Percentiles rank a stretch among this genome's conserved stretches.
These are phyloP conservation scores for Nicotiana paniculata DNA, from an alignment of 257 asterid genomes.

Conservation along the genomic window DNA sequence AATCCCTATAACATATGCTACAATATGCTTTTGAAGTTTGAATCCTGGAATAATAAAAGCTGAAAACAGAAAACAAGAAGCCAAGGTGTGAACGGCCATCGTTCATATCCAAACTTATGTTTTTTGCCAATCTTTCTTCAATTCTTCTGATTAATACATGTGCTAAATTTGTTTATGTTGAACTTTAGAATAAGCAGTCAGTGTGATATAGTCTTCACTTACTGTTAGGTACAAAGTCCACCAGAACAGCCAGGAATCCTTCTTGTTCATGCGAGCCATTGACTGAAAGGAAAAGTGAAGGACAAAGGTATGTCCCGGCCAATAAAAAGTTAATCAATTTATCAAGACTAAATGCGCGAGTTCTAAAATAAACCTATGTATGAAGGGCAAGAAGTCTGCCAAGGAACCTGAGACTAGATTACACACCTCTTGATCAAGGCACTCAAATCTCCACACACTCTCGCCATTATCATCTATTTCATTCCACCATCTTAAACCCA, in stretches of 20 bases:
- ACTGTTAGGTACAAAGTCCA: conserved; percentile 93
- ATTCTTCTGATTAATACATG: background rate
- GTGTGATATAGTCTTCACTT: conserved; percentile 22
- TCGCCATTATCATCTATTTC: conserved; percentile 84
- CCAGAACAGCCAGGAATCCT: conserved; percentile 99
- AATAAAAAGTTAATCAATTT: background rate
- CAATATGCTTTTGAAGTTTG: background rate
- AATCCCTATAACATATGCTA: background rate
- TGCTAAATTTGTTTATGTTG: background rate
- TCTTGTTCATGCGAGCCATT: conserved; percentile 91
- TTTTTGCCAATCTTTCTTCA: background rate
- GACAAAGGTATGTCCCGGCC: background rate
- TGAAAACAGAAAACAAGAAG: background rate
- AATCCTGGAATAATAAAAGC: background rate
- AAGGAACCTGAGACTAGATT: background rate
- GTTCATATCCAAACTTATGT: background rate
- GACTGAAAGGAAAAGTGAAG: conserved; percentile 42
- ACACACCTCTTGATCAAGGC: conserved; percentile 73
- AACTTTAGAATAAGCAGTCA: background rate
- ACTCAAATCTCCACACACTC: conserved; percentile 91
- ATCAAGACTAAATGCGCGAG: background rate
- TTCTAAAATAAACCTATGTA: background rate
- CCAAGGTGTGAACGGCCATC: background rate
- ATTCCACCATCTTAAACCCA: conserved; percentile 99
- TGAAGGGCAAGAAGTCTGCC: background rate